Evolutionary conservation across 306 rosid species (phyloP).

Genomic region (Inga laurina): DNA sequence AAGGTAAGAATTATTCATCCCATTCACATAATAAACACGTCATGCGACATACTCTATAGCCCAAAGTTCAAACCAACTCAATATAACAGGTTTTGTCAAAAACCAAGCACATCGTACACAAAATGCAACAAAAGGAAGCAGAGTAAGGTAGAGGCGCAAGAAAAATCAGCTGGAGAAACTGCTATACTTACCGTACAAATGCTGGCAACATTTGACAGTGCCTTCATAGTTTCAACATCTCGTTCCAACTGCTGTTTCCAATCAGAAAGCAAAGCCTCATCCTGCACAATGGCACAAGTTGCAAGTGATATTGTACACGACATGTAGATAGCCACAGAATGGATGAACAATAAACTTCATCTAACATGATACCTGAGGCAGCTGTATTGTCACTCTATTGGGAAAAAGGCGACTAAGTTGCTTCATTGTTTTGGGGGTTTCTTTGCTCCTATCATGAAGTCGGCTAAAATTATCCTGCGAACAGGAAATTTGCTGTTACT

Average conservation of each 20-base stretch:
- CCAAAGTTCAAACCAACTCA: background rate
- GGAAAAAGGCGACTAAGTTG: slow-evolving; percentile 85
- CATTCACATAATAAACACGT: slow-evolving; percentile 1
- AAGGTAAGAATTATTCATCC: background rate
- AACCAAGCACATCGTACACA: slow-evolving; percentile 7
- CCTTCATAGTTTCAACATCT: slow-evolving; percentile 84
- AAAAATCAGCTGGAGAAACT: slow-evolving; percentile 15
- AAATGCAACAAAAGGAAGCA: background rate
- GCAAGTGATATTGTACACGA: slow-evolving; percentile 12
- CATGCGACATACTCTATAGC: background rate
- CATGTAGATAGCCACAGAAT: slow-evolving; percentile 24
- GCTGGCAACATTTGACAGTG: slow-evolving; percentile 70
- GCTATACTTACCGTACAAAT: slow-evolving; percentile 67
- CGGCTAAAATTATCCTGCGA: slow-evolving; percentile 79
- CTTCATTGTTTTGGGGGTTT: slow-evolving; percentile 79
- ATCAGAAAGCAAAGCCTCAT: slow-evolving; percentile 72
- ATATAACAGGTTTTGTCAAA: slow-evolving; percentile 8
- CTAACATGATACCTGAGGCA: slow-evolving; percentile 76
- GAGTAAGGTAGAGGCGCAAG: background rate
- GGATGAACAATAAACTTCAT: slow-evolving; percentile 14
- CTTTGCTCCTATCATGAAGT: slow-evolving; percentile 83
- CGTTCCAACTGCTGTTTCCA: slow-evolving; percentile 91
- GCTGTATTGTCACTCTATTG: slow-evolving; percentile 77
- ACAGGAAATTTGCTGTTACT: slow-evolving; percentile 25
- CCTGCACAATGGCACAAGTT: slow-evolving; percentile 57